Evolutionary conservation across 2,329 filamentous ascomycete genomes (phyloP).

Genomic region (Cadophora sp.): DNA sequence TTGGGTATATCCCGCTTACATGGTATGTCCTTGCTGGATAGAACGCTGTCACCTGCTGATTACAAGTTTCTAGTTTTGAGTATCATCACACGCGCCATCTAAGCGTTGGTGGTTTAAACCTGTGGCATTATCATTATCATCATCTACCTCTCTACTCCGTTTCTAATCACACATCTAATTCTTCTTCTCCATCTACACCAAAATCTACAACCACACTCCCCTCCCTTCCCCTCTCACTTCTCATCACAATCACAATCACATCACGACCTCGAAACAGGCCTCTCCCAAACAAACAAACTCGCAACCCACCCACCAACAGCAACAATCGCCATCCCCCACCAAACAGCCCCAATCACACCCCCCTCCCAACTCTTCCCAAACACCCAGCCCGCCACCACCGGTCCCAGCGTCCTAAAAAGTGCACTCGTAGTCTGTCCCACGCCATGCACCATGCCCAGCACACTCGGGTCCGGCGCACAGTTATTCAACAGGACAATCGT

Average conservation of each 20-base stretch:
- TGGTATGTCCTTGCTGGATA: no score
- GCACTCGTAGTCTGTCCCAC: conserved; percentile 13
- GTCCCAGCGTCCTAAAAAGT: conserved; percentile 16
- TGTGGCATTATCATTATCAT: background rate
- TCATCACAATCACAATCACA: no score
- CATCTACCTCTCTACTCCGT: background rate
- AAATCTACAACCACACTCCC: background rate
- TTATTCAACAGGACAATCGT: conserved; percentile 17
- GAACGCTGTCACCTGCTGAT: no score
- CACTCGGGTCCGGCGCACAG: conserved; percentile 15
- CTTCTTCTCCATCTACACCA: background rate
- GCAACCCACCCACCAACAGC: conserved; percentile 11
- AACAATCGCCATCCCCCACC: conserved; percentile 17
- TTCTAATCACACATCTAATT: no score
- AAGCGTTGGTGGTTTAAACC: no score
- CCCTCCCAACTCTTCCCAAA: conserved; percentile 19
- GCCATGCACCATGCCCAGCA: conserved; percentile 14
- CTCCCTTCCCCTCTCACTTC: background rate
- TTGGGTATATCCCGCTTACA: no score
- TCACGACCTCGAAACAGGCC: no score
- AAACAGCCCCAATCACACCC: conserved; percentile 17
- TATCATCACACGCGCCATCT: no score
- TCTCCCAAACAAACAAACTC: conserved; percentile 20
- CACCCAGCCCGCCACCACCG: conserved; percentile 11
- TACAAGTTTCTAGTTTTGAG: accelerated